Percentiles rank a stretch among this genome's conserved stretches.
Conservation (phyloP, 495 filamentous ascomycete species). For the Penicillium fimorum region DNA sequence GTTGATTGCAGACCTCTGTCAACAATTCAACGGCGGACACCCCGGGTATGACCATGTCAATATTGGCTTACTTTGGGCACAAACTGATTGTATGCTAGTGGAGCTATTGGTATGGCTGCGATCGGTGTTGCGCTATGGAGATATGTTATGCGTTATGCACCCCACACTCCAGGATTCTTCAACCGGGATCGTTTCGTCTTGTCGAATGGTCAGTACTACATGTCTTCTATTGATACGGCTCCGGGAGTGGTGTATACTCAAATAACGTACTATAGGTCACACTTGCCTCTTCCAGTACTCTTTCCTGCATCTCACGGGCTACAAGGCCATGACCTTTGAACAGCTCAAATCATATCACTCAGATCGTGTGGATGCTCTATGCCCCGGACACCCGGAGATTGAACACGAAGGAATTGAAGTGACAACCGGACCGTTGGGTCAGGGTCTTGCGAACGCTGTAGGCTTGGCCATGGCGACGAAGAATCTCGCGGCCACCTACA, state of each 20-base stretch:
- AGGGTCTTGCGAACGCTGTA: constrained; percentile 60
- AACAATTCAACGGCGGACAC: constrained; percentile 59
- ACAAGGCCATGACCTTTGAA: constrained; percentile 57
- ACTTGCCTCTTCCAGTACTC: constrained; percentile 60
- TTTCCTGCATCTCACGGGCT: constrained; percentile 57
- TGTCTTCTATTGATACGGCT: background rate
- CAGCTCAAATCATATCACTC: constrained; percentile 61
- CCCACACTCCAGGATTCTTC: constrained; percentile 84
- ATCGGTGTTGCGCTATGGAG: constrained; percentile 87
- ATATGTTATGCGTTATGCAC: constrained; percentile 91
- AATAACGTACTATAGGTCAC: constrained; percentile 38
- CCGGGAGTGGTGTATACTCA: too few relatives aligned
- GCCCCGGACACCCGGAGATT: constrained; percentile 61
- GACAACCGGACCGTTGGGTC: constrained; percentile 60
- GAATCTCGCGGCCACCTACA: constrained; percentile 54
- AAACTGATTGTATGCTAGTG: constrained; percentile 25
- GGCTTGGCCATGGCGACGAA: constrained; percentile 59
- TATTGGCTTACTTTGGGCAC: background rate
- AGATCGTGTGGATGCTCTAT: constrained; percentile 48
- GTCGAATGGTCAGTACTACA: constrained; percentile 44
- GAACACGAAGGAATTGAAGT: constrained; percentile 61
- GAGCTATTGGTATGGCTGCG: constrained; percentile 90
- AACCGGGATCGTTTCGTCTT: constrained; percentile 92
- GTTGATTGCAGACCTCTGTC: constrained; percentile 58
- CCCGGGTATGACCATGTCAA: constrained; percentile 43